Percentiles rank a stretch among this genome's conserved stretches.
These are phyloP conservation scores for Quercus robur DNA, from an alignment of 306 rosid species.

Conservation along the genomic window DNA sequence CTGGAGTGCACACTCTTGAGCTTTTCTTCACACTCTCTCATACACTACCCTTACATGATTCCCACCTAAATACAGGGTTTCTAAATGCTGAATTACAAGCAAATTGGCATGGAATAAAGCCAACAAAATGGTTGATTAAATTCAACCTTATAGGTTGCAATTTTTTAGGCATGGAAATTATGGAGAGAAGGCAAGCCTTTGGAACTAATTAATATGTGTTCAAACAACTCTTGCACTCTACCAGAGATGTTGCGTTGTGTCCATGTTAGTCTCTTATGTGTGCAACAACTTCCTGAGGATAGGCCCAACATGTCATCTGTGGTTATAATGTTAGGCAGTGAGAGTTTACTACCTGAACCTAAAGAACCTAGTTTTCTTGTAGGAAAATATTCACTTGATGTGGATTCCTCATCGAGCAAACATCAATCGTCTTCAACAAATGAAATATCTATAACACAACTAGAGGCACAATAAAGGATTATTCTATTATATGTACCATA, in stretches of 20 bases:
- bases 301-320: constrained; percentile 57
- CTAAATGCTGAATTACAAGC: no score
- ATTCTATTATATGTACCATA: neutral
- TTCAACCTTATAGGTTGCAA: neutral
- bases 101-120: no score
- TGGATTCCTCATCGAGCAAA: constrained; percentile 27
- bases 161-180: constrained; percentile 32
- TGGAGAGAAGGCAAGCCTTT: constrained; percentile 24
- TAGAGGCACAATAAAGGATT: constrained; percentile 40
- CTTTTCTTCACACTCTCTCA: no score
- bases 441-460: constrained; percentile 33
- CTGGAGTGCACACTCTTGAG: no score
- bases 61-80: no score
- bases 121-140: no score
- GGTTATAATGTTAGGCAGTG: constrained; percentile 47
- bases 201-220: constrained; percentile 20
- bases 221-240: constrained; percentile 2
- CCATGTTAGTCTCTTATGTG: constrained; percentile 51
- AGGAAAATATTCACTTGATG: constrained; percentile 2
- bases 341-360: constrained; percentile 6
- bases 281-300: constrained; percentile 46
- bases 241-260: constrained; percentile 7
- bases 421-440: constrained; percentile 33
- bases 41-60: no score
- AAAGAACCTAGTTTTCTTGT: constrained; percentile 39